Evolutionary conservation across 345 rosid species (phyloP).

Genomic region (Eucalyptus sp.): DNA sequence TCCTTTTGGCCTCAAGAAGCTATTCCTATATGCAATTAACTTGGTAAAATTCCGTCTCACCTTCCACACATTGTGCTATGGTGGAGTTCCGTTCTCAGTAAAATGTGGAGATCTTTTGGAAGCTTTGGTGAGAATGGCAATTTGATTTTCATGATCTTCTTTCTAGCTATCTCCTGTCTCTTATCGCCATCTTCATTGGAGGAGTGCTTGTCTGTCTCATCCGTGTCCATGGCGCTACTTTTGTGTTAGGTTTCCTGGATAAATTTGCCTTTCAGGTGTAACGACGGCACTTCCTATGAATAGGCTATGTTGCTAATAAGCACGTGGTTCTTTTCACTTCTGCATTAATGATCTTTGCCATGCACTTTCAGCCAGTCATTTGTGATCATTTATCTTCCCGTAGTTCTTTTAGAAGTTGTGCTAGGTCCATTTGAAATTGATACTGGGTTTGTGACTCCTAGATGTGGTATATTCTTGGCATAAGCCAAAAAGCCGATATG

Average conservation of each 20-base stretch:
- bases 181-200: background rate
- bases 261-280: background rate
- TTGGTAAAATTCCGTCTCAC: background rate
- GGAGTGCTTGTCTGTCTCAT: background rate
- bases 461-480: too few relatives aligned
- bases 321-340: background rate
- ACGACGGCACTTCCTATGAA: background rate
- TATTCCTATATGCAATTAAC: background rate
- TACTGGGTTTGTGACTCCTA: too few relatives aligned
- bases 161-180: background rate
- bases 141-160: background rate
- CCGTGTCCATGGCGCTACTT: background rate
- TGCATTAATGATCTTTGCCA: background rate
- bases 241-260: background rate
- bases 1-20: constrained; percentile 18
- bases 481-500: too few relatives aligned
- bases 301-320: background rate
- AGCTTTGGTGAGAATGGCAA: background rate
- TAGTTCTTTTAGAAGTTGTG: too few relatives aligned
- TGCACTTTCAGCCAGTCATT: too few relatives aligned
- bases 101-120: background rate
- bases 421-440: too few relatives aligned
- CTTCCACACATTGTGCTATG: background rate
- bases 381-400: too few relatives aligned
- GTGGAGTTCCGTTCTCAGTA: background rate